Evolutionary conservation across 164 flowering plant genomes (phyloP).

Genomic region (Santalum album): DNA sequence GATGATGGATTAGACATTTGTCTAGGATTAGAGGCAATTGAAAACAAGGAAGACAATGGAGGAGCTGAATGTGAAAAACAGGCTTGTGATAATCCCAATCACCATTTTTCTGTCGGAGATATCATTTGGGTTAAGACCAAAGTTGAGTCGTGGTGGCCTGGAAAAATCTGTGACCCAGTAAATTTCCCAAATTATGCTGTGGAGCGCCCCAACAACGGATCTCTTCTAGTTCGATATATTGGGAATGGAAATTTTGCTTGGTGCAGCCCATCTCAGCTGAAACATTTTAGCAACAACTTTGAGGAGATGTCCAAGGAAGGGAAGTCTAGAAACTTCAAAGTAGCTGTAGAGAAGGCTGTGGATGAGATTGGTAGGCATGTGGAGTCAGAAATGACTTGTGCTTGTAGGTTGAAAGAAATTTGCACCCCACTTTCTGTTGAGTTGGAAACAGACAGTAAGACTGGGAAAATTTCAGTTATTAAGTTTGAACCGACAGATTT

Average conservation of each 20-base stretch:
- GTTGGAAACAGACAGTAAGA: conserved; percentile 12
- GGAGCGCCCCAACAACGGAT: conserved; percentile 18
- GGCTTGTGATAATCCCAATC: background rate
- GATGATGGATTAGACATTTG: background rate
- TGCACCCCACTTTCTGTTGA: background rate
- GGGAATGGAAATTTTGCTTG: conserved; percentile 21
- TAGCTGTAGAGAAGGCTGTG: conserved; percentile 32
- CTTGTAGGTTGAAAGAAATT: conserved; percentile 15
- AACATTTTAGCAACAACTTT: conserved; percentile 26
- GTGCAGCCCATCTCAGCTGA: conserved; percentile 24
- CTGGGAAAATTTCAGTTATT: conserved; percentile 18
- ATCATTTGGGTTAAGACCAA: conserved; percentile 52
- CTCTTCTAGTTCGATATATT: conserved; percentile 29
- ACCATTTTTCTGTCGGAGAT: conserved; percentile 25
- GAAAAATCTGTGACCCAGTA: conserved; percentile 36
- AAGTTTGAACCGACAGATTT: conserved; percentile 36
- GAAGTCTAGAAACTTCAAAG: conserved; percentile 23
- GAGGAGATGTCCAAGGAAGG: conserved; percentile 16
- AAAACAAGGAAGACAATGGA: background rate
- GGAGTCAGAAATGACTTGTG: conserved; percentile 25
- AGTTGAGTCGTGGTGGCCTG: conserved; percentile 61
- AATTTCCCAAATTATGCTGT: conserved; percentile 23
- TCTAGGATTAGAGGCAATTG: background rate
- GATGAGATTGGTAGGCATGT: conserved; percentile 23
- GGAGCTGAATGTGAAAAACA: background rate